Base-by-base conservation (phyloP, 2,329 filamentous ascomycete genomes). In the Lachnellula occidentalis region DNA sequence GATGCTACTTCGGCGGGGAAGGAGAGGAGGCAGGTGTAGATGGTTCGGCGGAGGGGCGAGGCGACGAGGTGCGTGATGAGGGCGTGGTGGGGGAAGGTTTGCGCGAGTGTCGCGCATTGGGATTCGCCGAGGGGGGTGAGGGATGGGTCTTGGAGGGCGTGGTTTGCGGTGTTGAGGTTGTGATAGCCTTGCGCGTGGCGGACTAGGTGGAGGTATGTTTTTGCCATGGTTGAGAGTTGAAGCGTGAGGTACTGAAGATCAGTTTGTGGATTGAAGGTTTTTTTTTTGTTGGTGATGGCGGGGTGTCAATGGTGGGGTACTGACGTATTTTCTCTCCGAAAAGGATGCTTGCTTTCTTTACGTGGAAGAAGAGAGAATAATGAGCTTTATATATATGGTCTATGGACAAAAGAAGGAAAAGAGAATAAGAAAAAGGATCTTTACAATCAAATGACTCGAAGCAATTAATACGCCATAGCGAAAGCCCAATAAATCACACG, bases 131-230 rank as follows among this genome's bases (percentile, higher is more conserved):
- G 76, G 0, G 81, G 76, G 1, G 92, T 96, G 51, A 96, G 80
- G 56, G 82, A 75, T 1, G 92, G 91, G 67, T 96, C 92, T n/a
- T 70, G 84, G 41, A 95, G 75, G 57, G 73, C 67, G 68, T 92
- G 86, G 72, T 92, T 90, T 58, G 79, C 85, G 24, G 75, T 65
- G 59, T 66, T 77, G 66, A 94, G 80, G 71, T 96, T 96, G 78
- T 96, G 92, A 68, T 81, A 83, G 72, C 90, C 91, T 73, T 90
- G 77, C 12, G 85, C 87, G 70, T 90, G 87, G 71, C 87, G 86
- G 64, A 90, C 80, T 61, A 87, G 76, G 70, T 88, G 82, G 61
- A 88, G 74, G 43, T 76, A 81, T 43, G 60, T 59, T 54, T 61
- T 64, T 12, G 57, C 43, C 63, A 62, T 57, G 53, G 34, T 24